phyloP scores from a whole-genome alignment of 31 red algal genomes.

The Pterothamnion heteromorphum region DNA sequence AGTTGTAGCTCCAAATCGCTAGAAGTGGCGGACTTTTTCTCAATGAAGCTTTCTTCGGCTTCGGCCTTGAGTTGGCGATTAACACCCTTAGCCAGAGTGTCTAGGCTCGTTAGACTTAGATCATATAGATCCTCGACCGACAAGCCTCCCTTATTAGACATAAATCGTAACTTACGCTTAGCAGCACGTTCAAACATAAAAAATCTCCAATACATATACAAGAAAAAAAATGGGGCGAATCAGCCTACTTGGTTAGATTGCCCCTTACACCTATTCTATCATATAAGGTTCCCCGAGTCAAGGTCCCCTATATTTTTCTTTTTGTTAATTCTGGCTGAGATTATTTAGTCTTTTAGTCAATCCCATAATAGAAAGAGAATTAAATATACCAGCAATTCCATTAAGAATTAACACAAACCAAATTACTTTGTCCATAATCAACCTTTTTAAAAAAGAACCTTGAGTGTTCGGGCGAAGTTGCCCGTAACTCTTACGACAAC shows the following conservation, averaged over 20 bases:
- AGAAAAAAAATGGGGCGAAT: too few species aligned
- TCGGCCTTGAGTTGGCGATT: not conserved
- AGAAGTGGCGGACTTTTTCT: not conserved
- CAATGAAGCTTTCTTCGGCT: constrained; percentile 4
- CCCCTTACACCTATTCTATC: too few species aligned
- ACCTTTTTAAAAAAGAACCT: too few species aligned
- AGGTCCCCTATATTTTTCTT: too few species aligned
- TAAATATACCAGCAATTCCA: not conserved
- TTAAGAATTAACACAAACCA: not conserved
- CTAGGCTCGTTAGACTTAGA: not conserved
- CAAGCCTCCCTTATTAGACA: not conserved
- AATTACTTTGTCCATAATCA: too few species aligned
- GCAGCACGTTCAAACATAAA: too few species aligned
- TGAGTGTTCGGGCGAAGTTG: not conserved
- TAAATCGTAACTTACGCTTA: too few species aligned
- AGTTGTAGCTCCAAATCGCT: not conserved
- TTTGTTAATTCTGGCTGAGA: not conserved
- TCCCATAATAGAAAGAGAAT: not conserved
- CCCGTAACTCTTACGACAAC: not conserved
- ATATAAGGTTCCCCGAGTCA: too few species aligned
- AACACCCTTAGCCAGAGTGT: not conserved
- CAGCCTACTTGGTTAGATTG: too few species aligned
- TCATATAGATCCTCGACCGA: not conserved
- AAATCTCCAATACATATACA: too few species aligned
- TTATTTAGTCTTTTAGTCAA: not conserved